These are phyloP conservation scores for Rhizopogon roseolus DNA, from an alignment of 768 basidiomycete species.

Conservation along the genomic window DNA sequence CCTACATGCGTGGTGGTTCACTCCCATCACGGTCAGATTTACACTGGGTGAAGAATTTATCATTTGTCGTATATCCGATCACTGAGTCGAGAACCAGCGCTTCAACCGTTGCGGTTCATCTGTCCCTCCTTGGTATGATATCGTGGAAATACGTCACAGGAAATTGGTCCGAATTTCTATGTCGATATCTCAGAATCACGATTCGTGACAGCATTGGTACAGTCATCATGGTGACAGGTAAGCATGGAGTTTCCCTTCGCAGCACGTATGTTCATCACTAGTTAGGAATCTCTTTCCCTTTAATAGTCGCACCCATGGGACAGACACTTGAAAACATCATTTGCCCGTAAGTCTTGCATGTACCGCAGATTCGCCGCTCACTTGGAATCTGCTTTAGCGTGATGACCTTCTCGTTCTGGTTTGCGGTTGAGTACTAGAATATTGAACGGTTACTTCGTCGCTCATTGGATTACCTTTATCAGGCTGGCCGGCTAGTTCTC, in stretches of 20 bases:
- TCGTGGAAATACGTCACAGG: constrained; percentile 11
- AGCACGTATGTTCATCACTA: neutral
- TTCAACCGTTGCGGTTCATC: constrained; percentile 13
- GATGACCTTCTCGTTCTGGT: neutral
- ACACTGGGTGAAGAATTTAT: constrained; percentile 12
- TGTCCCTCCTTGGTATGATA: constrained; percentile 12
- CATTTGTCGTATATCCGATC: neutral
- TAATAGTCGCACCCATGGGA: constrained; percentile 11
- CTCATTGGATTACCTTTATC: neutral
- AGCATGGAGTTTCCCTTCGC: neutral
- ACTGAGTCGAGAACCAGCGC: constrained; percentile 2
- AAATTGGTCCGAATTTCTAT: neutral
- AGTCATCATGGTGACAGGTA: constrained; percentile 9
- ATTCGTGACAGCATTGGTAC: constrained; percentile 12
- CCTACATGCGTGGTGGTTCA: constrained; percentile 11
- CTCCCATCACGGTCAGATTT: constrained; percentile 8
- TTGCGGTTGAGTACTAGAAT: neutral
- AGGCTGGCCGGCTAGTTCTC: neutral
- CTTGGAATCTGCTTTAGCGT: neutral
- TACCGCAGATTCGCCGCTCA: neutral
- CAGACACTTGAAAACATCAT: constrained; percentile 14
- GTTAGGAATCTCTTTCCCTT: constrained; percentile 13
- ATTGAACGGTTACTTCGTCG: neutral
- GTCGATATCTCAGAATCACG: neutral
- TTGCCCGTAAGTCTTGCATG: constrained; percentile 12